These are phyloP conservation scores for Clavispora vitiphila DNA, from an alignment of 805 yeast genomes.

Conservation along the genomic window DNA sequence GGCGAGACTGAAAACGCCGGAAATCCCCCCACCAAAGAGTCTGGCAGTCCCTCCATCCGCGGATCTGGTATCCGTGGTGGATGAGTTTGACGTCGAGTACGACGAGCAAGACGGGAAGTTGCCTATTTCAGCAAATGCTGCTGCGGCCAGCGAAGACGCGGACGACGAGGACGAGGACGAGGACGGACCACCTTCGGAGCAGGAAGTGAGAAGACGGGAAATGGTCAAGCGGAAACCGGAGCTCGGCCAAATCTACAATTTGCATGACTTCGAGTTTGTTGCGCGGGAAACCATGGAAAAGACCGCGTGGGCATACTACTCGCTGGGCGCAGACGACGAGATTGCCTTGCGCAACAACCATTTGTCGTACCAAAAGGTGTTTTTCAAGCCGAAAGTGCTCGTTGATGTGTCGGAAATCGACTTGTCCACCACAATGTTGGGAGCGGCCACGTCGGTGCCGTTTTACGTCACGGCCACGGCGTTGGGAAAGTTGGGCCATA, in stretches of 20 bases:
- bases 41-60: too few relatives aligned
- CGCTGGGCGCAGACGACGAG: constrained; percentile 49
- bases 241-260: constrained; percentile 62
- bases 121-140: constrained; percentile 12
- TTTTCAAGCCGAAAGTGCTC: constrained; percentile 43
- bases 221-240: constrained; percentile 52
- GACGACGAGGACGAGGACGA: constrained; percentile 23
- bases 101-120: constrained; percentile 35
- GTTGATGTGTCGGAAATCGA: constrained; percentile 28
- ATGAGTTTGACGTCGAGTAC: constrained; percentile 16
- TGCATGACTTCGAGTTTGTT: constrained; percentile 82
- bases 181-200: constrained; percentile 10
- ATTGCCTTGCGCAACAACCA: constrained; percentile 41
- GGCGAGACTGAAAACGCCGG: background rate
- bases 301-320: constrained; percentile 78
- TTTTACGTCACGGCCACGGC: constrained; percentile 49
- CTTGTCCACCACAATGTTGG: constrained; percentile 25
- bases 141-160: background rate
- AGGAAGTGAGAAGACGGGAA: constrained; percentile 8
- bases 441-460: constrained; percentile 35
- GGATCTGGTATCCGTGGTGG: constrained; percentile 5
- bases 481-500: constrained; percentile 38
- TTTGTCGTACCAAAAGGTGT: constrained; percentile 35
- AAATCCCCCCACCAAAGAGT: background rate
- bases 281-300: constrained; percentile 75